Evolutionary conservation across 2,329 filamentous ascomycete genomes (phyloP), one percentile per base, ranked within the genome.

Genomic region (Colletotrichum cuscutae): DNA sequence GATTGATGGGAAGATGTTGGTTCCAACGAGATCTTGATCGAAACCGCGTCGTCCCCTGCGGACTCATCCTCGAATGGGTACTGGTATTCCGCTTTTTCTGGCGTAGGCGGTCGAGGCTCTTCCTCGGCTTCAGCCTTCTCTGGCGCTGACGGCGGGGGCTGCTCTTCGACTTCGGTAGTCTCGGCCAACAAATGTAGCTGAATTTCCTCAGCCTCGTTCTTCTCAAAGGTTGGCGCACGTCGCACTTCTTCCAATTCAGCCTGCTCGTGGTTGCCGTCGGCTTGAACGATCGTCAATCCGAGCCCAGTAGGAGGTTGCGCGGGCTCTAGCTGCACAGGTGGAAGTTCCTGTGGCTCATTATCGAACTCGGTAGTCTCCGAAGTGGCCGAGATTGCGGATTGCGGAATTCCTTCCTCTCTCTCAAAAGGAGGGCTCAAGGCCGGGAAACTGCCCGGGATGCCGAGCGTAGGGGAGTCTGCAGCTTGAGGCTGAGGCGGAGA

Each of bases 361-460:
- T 95, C 93, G 76, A 95, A 93, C 77, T 94, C 91, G 0, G 92
- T 94, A 8, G 87, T 87, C 54, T 87, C 87, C n/a, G 91, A 92
- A 6, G 82, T 83, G 59, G 83, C 83, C 6, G 92, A 93, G 15
- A 90, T 79, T 3, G 91, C 89, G 19, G 92, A 92, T 37, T 81
- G 81, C 2, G 90, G 90, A 37, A 84, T 82, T 56, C 89, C 84
- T 35, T 90, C 86, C 13, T 81, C 86, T 13, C 81, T 78, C 24
- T 83, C 82, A 11, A 80, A 75, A 2, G 80, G 78, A 58, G 83
- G 82, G 28, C 77, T 84, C 52, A 80, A 76, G 32, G 81, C 80
- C 65, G 89, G 87, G 78, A 93, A 91, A 77, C 88, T 88, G 11
- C 91, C 91, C 5, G 92, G 91, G 72, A 93, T 87, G 6, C 90